phyloP scores from a whole-genome alignment of 2,329 filamentous ascomycete species.

The Mycosphaerella sp. region DNA sequence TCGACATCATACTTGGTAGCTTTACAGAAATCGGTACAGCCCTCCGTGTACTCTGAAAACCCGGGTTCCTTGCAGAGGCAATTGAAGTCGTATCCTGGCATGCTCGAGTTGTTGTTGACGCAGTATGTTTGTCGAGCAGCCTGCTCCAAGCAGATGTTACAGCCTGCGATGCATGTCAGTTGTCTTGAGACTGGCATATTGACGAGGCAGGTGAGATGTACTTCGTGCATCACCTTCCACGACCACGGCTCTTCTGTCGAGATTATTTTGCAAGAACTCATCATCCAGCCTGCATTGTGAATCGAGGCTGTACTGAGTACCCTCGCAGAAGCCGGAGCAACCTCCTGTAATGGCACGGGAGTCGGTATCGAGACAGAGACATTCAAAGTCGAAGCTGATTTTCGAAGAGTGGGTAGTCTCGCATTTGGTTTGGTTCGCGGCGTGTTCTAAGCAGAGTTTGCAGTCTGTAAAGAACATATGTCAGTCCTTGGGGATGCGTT shows the following conservation, averaged over 20 bases:
- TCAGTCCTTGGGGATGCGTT: neutral
- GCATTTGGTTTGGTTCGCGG: conserved; percentile 2
- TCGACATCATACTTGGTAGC: neutral
- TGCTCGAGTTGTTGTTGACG: neutral
- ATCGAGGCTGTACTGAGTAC: neutral
- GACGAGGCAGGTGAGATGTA: neutral
- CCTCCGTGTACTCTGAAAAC: neutral
- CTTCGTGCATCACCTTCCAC: neutral
- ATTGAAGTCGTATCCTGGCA: neutral
- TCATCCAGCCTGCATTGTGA: no score
- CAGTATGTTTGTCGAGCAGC: conserved; percentile 1
- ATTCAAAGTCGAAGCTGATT: neutral
- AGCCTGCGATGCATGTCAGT: neutral
- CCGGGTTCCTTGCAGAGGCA: conserved; percentile 2
- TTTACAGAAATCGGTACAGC: neutral
- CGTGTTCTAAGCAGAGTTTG: neutral
- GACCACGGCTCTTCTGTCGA: no score
- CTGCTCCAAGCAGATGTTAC: conserved; percentile 1
- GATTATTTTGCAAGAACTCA: no score
- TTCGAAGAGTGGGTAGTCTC: neutral
- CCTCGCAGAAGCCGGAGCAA: conserved; percentile 2
- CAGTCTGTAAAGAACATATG: conserved; percentile 1
- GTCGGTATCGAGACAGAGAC: neutral
- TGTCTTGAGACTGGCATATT: neutral
- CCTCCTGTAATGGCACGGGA: neutral